Evolutionary conservation across 345 rosid genomes (phyloP).

Genomic region (Garcia nutans): DNA sequence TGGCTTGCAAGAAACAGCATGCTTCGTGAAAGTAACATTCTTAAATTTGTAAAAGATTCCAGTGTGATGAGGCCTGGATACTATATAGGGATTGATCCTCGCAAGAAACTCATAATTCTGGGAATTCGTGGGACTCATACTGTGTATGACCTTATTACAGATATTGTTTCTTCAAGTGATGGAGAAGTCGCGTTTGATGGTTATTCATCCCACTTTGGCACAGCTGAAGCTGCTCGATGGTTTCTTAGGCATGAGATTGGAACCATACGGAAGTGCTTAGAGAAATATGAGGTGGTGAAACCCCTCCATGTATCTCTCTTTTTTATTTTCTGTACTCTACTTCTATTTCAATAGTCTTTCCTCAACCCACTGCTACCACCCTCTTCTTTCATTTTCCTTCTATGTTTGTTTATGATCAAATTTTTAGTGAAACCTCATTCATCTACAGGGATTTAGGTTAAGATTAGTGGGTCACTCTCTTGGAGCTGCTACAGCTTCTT

Average conservation of each 20-base stretch:
- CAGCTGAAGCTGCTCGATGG: conserved; percentile 96
- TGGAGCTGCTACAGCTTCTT: conserved; percentile 85
- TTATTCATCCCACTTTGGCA: conserved; percentile 92
- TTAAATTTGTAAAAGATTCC: conserved; percentile 71
- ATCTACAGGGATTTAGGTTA: conserved; percentile 85
- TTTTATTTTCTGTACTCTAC: conserved; percentile 8
- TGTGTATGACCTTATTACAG: conserved; percentile 80
- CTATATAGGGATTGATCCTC: conserved; percentile 69
- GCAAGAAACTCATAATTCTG: conserved; percentile 67
- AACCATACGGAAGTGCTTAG: conserved; percentile 64
- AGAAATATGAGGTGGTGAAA: conserved; percentile 56
- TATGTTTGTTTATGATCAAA: neutral
- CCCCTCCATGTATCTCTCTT: neutral
- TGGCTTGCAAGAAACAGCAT: conserved; percentile 67
- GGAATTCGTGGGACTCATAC: conserved; percentile 91
- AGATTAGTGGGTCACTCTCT: conserved; percentile 97
- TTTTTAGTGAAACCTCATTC: conserved; percentile 35
- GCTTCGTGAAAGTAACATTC: conserved; percentile 73
- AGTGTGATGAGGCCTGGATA: conserved; percentile 95
- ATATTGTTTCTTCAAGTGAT: conserved; percentile 75
- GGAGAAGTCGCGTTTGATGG: conserved; percentile 87
- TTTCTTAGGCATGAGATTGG: conserved; percentile 77
- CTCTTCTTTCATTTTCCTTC: neutral
- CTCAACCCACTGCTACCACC: too few relatives aligned
- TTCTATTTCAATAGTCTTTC: neutral